Base-by-base conservation (phyloP, 345 rosid species). In the Erucastrum elatum region DNA sequence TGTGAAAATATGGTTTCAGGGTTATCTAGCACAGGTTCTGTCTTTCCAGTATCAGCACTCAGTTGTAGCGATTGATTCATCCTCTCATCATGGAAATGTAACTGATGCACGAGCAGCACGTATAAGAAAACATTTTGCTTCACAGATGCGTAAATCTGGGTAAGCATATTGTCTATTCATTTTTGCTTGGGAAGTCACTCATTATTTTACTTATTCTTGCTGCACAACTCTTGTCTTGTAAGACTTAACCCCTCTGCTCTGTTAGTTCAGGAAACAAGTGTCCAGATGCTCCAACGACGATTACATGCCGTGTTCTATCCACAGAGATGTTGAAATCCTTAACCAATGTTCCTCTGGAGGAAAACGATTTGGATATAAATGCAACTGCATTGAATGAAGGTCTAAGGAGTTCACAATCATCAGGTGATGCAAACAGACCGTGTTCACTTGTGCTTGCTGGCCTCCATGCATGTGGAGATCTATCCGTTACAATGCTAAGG, bases 391-490 rank as follows among this genome's bases (percentile, higher is more conserved):
- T 72, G 67, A 63, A 74, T 68, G 37, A 35, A 60, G 65, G 59
- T 63, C 64, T 12, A 60, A 35, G 62, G 51, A 73, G 77, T 71
- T 73, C 82, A 68, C 76, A 81, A 12, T 70, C 84, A 41, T 77
- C 68, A 3, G 63, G n/a, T 59, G 61, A 31, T 77, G 59, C 71
- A 66, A 83, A 59, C 15, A 55, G 39, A 78, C 66, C 75, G 16
- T 77, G 82, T 66, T 86, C 96, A 70, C 80, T 90, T 71, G 87
- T 92, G 77, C 95, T 94, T 79, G 92, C 98, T 71, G 97, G 98
- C 61, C 90, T 92, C 80, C 98, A 94, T 86, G 97, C 98, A 33
- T 94, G 98, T 70, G 98, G 98, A 16, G 96, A 94, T 88, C 94
- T 92, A 63, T 92, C 97, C 17, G 94, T 90, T 70, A 90, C 94